phyloP scores from a whole-genome alignment of 2,329 filamentous ascomycete species.

The Neofusicoccum kwambonambiense region DNA sequence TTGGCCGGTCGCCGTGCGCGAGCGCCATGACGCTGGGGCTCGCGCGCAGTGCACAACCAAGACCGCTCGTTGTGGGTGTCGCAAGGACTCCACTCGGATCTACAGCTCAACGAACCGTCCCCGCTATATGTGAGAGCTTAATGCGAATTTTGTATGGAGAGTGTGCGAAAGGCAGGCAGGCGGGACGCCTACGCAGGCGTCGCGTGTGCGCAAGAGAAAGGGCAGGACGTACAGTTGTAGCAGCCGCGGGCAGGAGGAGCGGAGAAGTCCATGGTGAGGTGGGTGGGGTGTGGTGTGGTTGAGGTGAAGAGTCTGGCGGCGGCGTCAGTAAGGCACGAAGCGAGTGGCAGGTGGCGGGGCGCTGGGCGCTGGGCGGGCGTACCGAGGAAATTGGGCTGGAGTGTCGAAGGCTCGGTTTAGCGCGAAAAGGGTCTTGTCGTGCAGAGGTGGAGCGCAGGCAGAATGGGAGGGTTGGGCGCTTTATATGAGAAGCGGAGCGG shows the following conservation, averaged over 20 bases:
- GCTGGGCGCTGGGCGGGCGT: neutral
- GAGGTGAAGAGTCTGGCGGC: constrained; percentile 16
- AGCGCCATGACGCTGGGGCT: neutral
- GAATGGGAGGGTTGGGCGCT: neutral
- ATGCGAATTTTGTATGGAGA: constrained; percentile 18
- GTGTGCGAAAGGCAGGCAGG: neutral
- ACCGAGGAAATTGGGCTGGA: neutral
- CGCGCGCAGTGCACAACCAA: constrained; percentile 6
- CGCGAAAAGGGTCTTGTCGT: neutral
- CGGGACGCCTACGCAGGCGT: neutral
- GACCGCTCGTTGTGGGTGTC: constrained; percentile 10
- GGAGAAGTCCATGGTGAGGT: constrained; percentile 34
- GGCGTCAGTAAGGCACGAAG: constrained; percentile 5
- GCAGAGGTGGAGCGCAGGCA: constrained; percentile 5
- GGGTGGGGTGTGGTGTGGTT: neutral
- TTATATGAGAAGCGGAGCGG: constrained; percentile 11
- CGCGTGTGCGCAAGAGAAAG: constrained; percentile 11
- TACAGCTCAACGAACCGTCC: constrained; percentile 20
- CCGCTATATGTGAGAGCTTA: constrained; percentile 20
- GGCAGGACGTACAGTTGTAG: constrained; percentile 41
- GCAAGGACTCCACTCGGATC: constrained; percentile 15
- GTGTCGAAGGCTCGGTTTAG: neutral
- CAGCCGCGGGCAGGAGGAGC: constrained; percentile 40
- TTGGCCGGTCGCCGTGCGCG: constrained; percentile 8
- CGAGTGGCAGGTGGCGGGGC: neutral